Percentiles rank a stretch among this genome's conserved stretches.
These are phyloP conservation scores for Neoboletus brunneissimus DNA, from an alignment of 768 basidiomycete species.

Conservation along the genomic window DNA sequence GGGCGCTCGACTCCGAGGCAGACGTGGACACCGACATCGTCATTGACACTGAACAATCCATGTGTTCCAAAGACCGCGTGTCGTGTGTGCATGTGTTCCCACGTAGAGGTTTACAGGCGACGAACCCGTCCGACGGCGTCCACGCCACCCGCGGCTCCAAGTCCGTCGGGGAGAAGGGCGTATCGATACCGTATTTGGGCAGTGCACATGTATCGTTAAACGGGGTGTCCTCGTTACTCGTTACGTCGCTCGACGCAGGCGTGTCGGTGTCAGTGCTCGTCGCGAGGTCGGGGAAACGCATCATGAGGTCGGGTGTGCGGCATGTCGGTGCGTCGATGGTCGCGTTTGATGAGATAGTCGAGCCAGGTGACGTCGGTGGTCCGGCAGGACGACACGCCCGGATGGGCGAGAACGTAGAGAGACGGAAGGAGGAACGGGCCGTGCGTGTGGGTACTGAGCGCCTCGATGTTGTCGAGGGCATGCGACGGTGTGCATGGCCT, in stretches of 20 bases:
- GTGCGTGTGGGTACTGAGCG: constrained; percentile 9
- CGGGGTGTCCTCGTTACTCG: constrained; percentile 10
- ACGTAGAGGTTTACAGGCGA: neutral
- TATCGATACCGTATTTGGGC: constrained; percentile 16
- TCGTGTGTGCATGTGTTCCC: neutral
- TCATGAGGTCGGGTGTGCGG: constrained; percentile 12
- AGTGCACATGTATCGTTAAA: constrained; percentile 20
- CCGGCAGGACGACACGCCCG: neutral
- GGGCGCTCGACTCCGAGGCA: constrained; percentile 6
- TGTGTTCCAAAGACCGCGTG: constrained; percentile 26
- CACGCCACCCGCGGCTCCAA: constrained; percentile 6
- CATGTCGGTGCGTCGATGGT: neutral
- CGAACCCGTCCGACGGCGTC: constrained; percentile 8
- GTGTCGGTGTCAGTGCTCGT: constrained; percentile 1
- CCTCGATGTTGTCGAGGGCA: constrained; percentile 23
- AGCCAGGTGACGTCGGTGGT: neutral
- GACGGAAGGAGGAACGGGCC: constrained; percentile 19
- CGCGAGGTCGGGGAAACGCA: constrained; percentile 20
- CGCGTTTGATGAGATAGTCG: neutral
- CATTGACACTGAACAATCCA: constrained; percentile 14
- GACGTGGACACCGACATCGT: constrained; percentile 10
- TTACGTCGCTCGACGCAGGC: constrained; percentile 13
- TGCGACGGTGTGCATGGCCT: constrained; percentile 18
- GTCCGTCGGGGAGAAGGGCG: constrained; percentile 8
- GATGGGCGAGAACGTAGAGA: constrained; percentile 22